Base-by-base conservation (phyloP, 257 asterid genomes). In the Rehmannia glutinosa region DNA sequence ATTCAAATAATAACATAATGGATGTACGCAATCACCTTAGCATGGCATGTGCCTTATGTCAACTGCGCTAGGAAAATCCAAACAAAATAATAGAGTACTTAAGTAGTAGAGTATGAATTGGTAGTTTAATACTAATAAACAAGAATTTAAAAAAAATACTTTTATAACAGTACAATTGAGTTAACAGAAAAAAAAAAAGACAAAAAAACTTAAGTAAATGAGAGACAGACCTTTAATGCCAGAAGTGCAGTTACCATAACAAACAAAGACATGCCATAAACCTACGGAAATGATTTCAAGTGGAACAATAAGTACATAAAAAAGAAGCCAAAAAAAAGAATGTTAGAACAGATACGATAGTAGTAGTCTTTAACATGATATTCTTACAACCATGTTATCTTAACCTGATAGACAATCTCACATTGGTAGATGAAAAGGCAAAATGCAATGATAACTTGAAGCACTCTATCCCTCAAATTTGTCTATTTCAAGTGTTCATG, bases 191-290 rank as follows among this genome's bases (percentile, higher is more conserved):
- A 13, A 6, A 64, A 27, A 8, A 1, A 9, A 9, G n/a, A n/a
- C n/a, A 2, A 11, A 11, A 38, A 11, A 11, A 11, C n/a, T n/a
- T n/a, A n/a, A n/a, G n/a, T 1, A 16, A 41, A 10, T 2, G 3
- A 46, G 8, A 45, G 41, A 36, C 66, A 23, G 80, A 91, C 97
- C 99, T 94, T 94, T 66, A 94, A 75, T 57, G 88, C 97, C 27
- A 82, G 77, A 64, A 94, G 96, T 20, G 60, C 97, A 58, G 82
- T 75, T 45, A 66, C 77, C 97, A 94, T 87, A 73, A 91, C 97
- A 68, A 90, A 88, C 99, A 96, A 94, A 58, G 99, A 91, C 66
- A 94, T 84, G 68, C 97, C 99, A 73, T 91, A n/a, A 94, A 49
- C 97, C 99, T 93, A 78, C 0, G 20, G 50, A 47, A 54, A 77